Conservation (phyloP, 2,329 filamentous ascomycete species). For the Triangularia verruculosa region DNA sequence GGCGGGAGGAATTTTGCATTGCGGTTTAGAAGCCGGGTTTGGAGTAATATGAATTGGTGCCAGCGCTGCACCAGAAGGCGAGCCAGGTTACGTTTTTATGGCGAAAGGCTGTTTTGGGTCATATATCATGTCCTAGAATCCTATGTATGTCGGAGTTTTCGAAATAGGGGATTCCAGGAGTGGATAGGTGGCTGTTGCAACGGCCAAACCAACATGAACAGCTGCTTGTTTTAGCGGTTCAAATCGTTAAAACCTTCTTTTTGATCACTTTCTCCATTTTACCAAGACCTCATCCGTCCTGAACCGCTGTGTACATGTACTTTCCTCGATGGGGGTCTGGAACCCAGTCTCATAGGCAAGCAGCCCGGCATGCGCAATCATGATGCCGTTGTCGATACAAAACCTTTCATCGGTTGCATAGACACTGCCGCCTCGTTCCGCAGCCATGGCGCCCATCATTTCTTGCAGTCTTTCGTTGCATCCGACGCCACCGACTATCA, state of each 20-base stretch:
- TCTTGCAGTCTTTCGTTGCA: slow-evolving; percentile 92
- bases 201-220: slow-evolving; percentile 5
- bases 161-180: neutral
- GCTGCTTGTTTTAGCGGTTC: neutral
- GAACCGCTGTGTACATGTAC: slow-evolving; percentile 80
- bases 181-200: neutral
- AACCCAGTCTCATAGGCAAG: slow-evolving; percentile 81
- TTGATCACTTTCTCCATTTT: slow-evolving; percentile 65
- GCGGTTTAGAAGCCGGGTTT: neutral
- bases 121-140: neutral
- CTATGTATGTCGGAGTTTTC: neutral
- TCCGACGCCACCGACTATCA: slow-evolving; percentile 93
- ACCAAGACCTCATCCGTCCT: slow-evolving; percentile 79
- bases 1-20: neutral
- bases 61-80: neutral
- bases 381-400: slow-evolving; percentile 98
- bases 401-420: slow-evolving; percentile 96
- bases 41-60: slow-evolving; percentile 2
- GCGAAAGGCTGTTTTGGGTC: neutral
- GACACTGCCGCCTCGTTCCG: slow-evolving; percentile 81
- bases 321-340: slow-evolving; percentile 71
- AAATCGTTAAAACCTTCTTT: neutral
- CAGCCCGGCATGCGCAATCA: slow-evolving; percentile 96
- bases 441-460: slow-evolving; percentile 98
- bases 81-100: neutral